Conservation (phyloP, 1,284 basidiomycete species). For the Exobasidium rhododendri region DNA sequence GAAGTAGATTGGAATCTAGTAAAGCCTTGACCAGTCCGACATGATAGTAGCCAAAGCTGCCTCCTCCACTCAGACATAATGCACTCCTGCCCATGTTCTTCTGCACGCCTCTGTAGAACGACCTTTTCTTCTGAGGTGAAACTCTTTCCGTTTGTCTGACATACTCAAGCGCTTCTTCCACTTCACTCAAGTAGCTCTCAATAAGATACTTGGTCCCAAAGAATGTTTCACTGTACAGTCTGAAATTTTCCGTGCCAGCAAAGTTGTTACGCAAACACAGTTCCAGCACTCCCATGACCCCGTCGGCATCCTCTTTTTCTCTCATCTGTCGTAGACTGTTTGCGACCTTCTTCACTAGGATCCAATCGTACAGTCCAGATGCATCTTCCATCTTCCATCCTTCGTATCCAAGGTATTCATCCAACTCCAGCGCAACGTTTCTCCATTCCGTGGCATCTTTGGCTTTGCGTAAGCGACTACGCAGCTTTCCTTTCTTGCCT, state of each 20-base stretch:
- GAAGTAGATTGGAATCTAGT: constrained; percentile 79
- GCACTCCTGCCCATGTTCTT: constrained; percentile 86
- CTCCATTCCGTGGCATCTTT: constrained; percentile 77
- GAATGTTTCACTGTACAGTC: constrained; percentile 81
- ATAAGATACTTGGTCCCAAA: constrained; percentile 48
- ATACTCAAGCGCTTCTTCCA: constrained; percentile 14
- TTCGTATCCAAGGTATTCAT: constrained; percentile 59
- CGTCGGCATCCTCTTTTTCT: constrained; percentile 70
- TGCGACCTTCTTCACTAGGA: constrained; percentile 49
- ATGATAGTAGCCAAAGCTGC: constrained; percentile 86
- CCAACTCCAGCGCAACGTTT: constrained; percentile 71
- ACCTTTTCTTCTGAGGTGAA: constrained; percentile 75
- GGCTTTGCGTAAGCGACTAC: constrained; percentile 72
- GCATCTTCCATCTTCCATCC: constrained; percentile 47
- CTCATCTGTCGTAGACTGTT: constrained; percentile 66
- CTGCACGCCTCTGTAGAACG: constrained; percentile 84
- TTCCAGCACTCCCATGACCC: constrained; percentile 80
- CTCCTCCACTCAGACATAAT: constrained; percentile 88
- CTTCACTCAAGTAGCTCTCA: constrained; percentile 38
- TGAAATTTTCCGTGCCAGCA: constrained; percentile 84
- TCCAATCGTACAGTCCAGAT: constrained; percentile 53
- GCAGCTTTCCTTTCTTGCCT: constrained; percentile 73
- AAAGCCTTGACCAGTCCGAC: constrained; percentile 89
- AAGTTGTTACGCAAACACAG: constrained; percentile 91
- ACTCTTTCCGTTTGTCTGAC: constrained; percentile 41